Conservation (phyloP, 441 rosid species). For the Brassica balearica region DNA sequence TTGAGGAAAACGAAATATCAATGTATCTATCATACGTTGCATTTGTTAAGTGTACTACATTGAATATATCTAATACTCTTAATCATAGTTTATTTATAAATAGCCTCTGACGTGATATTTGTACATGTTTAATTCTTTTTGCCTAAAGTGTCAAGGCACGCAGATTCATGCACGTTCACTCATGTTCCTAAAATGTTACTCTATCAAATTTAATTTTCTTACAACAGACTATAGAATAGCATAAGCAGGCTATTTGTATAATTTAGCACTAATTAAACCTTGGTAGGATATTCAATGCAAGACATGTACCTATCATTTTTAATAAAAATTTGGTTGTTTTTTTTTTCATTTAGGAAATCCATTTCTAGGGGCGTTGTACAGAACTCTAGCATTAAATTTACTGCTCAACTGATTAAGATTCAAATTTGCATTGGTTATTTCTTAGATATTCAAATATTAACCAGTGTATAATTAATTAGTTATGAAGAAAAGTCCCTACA, state of each 20-base stretch:
- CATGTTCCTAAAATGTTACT: slow-evolving; percentile 41
- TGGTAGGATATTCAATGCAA: too few relatives aligned
- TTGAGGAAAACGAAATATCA: slow-evolving; percentile 8
- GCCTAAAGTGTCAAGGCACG: slow-evolving; percentile 44
- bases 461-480: too few relatives aligned
- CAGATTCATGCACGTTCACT: slow-evolving; percentile 43
- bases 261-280: too few relatives aligned
- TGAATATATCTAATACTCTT: not conserved
- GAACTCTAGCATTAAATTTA: slow-evolving; percentile 31
- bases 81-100: slow-evolving; percentile 1
- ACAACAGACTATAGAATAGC: not conserved
- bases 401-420: slow-evolving; percentile 8
- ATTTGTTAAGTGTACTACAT: not conserved
- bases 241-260: too few relatives aligned
- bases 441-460: not conserved
- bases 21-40: slow-evolving; percentile 2
- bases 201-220: slow-evolving; percentile 34
- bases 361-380: slow-evolving; percentile 30
- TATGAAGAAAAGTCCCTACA: not conserved
- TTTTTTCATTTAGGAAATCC: slow-evolving; percentile 32
- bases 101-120: slow-evolving; percentile 26
- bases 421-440: not conserved
- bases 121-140: slow-evolving; percentile 30
- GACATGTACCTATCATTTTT: too few relatives aligned
- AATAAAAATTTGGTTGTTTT: not conserved